These are phyloP conservation scores for Sporothrix brasiliensis DNA, from an alignment of 2,329 filamentous ascomycete species.

Conservation along the genomic window DNA sequence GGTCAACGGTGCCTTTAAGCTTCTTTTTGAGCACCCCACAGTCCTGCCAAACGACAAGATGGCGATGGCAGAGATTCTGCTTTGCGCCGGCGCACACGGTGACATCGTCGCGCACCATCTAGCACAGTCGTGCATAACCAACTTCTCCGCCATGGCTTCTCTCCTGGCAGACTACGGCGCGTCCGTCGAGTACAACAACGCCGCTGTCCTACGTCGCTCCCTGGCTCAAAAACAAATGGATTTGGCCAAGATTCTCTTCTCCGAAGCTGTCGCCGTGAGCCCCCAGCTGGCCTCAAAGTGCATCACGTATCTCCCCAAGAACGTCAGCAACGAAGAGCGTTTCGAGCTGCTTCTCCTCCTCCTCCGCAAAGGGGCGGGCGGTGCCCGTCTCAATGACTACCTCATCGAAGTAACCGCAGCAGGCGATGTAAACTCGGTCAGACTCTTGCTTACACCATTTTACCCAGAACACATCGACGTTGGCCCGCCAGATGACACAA, in stretches of 20 bases:
- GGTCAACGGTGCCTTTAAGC: slow-evolving; percentile 55
- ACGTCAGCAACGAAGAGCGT: slow-evolving; percentile 55
- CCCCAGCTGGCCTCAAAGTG: slow-evolving; percentile 55
- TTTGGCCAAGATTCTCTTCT: slow-evolving; percentile 53
- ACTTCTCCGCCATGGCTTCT: slow-evolving; percentile 58
- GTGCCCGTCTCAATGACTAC: slow-evolving; percentile 52
- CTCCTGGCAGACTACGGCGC: slow-evolving; percentile 58
- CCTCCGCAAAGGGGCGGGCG: slow-evolving; percentile 55
- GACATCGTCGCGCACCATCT: slow-evolving; percentile 54
- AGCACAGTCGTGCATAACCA: slow-evolving; percentile 52
- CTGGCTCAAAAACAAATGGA: slow-evolving; percentile 52
- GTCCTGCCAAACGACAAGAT: slow-evolving; percentile 55
- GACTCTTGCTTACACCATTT: slow-evolving; percentile 54
- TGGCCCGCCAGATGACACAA: not conserved
- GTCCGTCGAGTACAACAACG: slow-evolving; percentile 58
- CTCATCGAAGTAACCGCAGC: slow-evolving; percentile 55
- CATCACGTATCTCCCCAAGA: slow-evolving; percentile 53
- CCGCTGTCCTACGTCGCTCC: slow-evolving; percentile 53
- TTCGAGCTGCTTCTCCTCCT: slow-evolving; percentile 51
- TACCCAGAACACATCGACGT: slow-evolving; percentile 43
- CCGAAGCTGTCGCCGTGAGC: slow-evolving; percentile 49
- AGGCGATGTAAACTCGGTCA: slow-evolving; percentile 52
- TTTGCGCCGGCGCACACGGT: slow-evolving; percentile 62
- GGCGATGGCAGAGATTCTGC: slow-evolving; percentile 57
- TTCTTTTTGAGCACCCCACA: slow-evolving; percentile 51